Conservation (phyloP, 176 grass and related monocot genomes). For the Hyparrhenia diplandra region DNA sequence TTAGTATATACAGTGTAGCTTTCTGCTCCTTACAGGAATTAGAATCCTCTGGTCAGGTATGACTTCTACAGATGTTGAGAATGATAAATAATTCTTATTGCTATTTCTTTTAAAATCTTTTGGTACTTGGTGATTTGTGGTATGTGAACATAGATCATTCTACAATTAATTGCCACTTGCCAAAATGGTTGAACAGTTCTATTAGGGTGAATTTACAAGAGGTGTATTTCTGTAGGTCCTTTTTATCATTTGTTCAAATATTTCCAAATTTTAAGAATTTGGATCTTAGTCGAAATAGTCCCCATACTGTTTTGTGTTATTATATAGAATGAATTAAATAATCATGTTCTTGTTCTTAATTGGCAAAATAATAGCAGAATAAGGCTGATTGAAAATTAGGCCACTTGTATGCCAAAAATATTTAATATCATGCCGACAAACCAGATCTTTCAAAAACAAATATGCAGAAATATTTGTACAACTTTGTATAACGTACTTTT, state of each 20-base stretch:
- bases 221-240: not conserved
- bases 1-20: not conserved
- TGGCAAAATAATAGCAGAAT: conserved; percentile 26
- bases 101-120: not conserved
- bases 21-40: not conserved
- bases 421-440: too few relatives aligned
- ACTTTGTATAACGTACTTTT: not conserved
- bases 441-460: too few relatives aligned
- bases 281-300: not conserved
- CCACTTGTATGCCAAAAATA: not conserved
- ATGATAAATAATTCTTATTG: not conserved
- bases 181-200: not conserved
- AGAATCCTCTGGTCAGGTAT: not conserved
- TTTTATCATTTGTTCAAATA: not conserved
- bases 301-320: not conserved
- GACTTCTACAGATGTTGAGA: not conserved
- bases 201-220: not conserved
- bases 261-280: not conserved
- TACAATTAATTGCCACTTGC: not conserved
- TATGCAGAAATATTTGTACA: not conserved
- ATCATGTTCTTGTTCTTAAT: conserved; percentile 21
- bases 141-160: not conserved
- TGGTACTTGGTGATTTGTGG: not conserved
- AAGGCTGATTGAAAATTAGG: conserved; percentile 26
- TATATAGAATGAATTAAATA: conserved; percentile 43